Conservation (phyloP, 1,284 basidiomycete genomes). For the Trametes hirsuta region DNA sequence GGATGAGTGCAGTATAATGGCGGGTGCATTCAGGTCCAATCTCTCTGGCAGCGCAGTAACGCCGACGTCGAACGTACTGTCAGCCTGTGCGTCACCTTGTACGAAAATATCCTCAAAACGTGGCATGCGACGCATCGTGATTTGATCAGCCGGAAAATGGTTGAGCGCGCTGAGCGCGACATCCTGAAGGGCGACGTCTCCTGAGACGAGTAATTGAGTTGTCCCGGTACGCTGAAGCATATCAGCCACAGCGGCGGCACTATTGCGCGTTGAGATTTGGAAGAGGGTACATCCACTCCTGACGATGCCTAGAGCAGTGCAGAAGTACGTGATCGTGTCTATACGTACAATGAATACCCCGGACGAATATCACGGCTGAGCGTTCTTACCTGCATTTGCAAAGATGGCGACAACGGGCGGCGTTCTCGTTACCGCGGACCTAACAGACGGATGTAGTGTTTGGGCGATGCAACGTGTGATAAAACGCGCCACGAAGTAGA, state of each 20-base stretch:
- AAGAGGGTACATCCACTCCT: constrained; percentile 37
- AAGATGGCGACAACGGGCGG: constrained; percentile 25
- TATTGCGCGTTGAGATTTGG: constrained; percentile 45
- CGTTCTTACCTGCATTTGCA: constrained; percentile 9
- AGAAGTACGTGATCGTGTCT: constrained; percentile 40
- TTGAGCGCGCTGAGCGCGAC: constrained; percentile 8
- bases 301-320: constrained; percentile 34
- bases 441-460: not conserved
- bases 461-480: not conserved
- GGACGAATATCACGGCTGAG: not conserved
- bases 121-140: constrained; percentile 17
- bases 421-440: not conserved
- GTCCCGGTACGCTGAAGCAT: constrained; percentile 36
- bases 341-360: not conserved
- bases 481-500: constrained; percentile 23
- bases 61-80: constrained; percentile 8
- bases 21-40: not conserved
- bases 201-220: constrained; percentile 33
- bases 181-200: constrained; percentile 21
- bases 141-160: not conserved
- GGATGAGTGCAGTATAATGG: constrained; percentile 27
- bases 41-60: constrained; percentile 5
- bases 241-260: constrained; percentile 38
- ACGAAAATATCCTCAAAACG: constrained; percentile 23
- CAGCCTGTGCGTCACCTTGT: not conserved